A percentile compares a stretch with the other conserved stretches of the same genome.
Conservation (phyloP, 352 stramenopile genomes). For the Phytophthora idaei region DNA sequence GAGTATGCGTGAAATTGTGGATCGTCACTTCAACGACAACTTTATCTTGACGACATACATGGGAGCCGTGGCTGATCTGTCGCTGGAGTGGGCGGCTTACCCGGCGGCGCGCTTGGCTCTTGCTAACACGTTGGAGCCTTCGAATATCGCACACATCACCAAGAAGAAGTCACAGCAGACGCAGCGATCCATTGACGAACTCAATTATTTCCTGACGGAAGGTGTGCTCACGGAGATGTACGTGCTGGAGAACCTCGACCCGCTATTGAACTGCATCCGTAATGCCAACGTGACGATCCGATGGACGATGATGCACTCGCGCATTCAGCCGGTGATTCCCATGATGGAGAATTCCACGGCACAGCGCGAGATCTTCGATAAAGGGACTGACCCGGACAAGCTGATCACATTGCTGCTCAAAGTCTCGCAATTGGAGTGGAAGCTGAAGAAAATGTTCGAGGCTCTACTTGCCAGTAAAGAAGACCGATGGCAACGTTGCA, state of each 20-base stretch:
- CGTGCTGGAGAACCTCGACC: slow-evolving; percentile 92
- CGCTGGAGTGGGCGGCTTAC: slow-evolving; percentile 92
- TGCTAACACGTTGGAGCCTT: slow-evolving; percentile 85
- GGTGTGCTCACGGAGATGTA: slow-evolving; percentile 93
- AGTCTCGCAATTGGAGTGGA: slow-evolving; percentile 94
- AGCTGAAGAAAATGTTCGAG: slow-evolving; percentile 94
- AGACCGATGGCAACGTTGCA: slow-evolving; percentile 90
- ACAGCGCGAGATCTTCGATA: slow-evolving; percentile 85
- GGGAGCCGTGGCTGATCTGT: slow-evolving; percentile 93
- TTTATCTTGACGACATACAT: slow-evolving; percentile 96
- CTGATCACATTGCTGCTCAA: slow-evolving; percentile 94
- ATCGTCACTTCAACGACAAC: slow-evolving; percentile 97
- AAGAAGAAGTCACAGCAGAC: slow-evolving; percentile 90
- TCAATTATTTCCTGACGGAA: slow-evolving; percentile 92
- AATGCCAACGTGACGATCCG: slow-evolving; percentile 93
- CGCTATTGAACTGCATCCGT: slow-evolving; percentile 91
- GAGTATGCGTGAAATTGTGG: slow-evolving; percentile 95
- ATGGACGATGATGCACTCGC: slow-evolving; percentile 95
- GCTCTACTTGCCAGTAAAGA: slow-evolving; percentile 91
- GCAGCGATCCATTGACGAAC: slow-evolving; percentile 84
- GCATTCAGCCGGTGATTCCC: slow-evolving; percentile 82
- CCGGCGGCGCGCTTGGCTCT: slow-evolving; percentile 89
- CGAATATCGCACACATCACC: slow-evolving; percentile 90
- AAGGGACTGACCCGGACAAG: slow-evolving; percentile 81
- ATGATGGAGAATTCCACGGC: slow-evolving; percentile 89